These are phyloP conservation scores for Linderina pennispora DNA, from an alignment of 192 early-diverging fungal genomes.

Conservation along the genomic window DNA sequence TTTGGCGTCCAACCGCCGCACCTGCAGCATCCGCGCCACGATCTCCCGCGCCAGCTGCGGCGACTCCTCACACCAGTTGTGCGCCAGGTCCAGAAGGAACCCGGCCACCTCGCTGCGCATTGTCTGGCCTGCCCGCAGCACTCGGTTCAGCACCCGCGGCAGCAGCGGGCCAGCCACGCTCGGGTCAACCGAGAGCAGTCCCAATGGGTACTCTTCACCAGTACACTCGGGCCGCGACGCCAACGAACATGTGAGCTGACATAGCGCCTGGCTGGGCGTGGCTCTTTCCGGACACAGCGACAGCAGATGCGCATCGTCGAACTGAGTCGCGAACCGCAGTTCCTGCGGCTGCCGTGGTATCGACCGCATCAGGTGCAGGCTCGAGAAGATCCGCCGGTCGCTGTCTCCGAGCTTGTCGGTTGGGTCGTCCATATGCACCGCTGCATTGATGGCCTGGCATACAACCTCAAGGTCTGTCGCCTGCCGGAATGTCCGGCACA, in stretches of 20 bases:
- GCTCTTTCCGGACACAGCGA: conserved; percentile 8
- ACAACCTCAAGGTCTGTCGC: no score
- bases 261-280: conserved; percentile 9
- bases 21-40: conserved; percentile 18
- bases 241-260: conserved; percentile 25
- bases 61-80: conserved; percentile 35
- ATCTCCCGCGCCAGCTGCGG: conserved; percentile 22
- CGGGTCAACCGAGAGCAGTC: conserved; percentile 23
- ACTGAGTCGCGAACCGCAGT: no score
- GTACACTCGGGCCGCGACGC: conserved; percentile 13
- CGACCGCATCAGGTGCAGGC: conserved; percentile 2
- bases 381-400: conserved; percentile 1
- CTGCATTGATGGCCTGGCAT: no score
- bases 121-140: conserved; percentile 7
- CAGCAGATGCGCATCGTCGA: no score
- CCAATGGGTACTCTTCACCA: conserved; percentile 11
- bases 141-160: conserved; percentile 21
- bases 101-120: conserved; percentile 20
- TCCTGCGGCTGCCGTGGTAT: no score
- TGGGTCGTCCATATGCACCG: no score
- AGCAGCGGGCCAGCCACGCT: conserved; percentile 19
- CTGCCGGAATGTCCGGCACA: no score
- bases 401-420: no score
- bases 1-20: conserved; percentile 16
- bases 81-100: conserved; percentile 35